Percentiles rank a stretch among this genome's conserved stretches.
Evolutionary conservation across 2,329 filamentous ascomycete species (phyloP).

Genomic region (Cladosporium sp.): DNA sequence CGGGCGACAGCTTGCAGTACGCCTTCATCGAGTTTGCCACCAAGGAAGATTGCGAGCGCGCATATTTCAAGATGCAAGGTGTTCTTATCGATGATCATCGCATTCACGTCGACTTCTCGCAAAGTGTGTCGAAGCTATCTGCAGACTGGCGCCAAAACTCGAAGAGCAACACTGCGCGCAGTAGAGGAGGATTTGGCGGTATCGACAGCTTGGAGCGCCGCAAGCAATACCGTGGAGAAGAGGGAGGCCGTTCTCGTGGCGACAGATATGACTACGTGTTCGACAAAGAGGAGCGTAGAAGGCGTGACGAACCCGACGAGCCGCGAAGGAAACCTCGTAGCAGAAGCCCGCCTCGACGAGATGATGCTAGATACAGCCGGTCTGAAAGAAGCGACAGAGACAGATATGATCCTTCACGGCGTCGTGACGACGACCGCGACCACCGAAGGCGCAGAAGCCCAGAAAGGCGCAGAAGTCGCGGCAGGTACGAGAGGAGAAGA

Average conservation of each 20-base stretch:
- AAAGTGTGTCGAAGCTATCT: constrained; percentile 84
- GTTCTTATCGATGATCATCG: constrained; percentile 95
- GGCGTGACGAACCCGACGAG: constrained; percentile 19
- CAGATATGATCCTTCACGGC: constrained; percentile 20
- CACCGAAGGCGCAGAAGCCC: constrained; percentile 14
- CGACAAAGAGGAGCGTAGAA: constrained; percentile 57
- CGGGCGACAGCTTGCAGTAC: constrained; percentile 93
- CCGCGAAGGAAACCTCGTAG: constrained; percentile 28
- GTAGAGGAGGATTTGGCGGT: constrained; percentile 82
- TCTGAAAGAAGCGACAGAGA: constrained; percentile 21
- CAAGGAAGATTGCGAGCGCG: constrained; percentile 87
- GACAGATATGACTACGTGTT: constrained; percentile 78
- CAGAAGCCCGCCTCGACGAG: constrained; percentile 32
- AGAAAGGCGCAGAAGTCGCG: constrained; percentile 13
- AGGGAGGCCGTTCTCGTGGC: constrained; percentile 39
- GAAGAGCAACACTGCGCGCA: constrained; percentile 71
- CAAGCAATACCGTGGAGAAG: constrained; percentile 77
- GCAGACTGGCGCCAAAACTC: constrained; percentile 86
- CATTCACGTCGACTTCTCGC: constrained; percentile 98
- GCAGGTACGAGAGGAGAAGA: constrained; percentile 20
- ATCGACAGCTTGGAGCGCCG: constrained; percentile 85
- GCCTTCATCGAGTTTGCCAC: constrained; percentile 97
- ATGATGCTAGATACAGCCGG: constrained; percentile 21
- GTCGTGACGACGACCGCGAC: constrained; percentile 16
- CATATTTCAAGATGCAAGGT: constrained; percentile 98